Evolutionary conservation across 129 eudicot genomes (phyloP).

Genomic region (Chrysanthemum seticuspe): DNA sequence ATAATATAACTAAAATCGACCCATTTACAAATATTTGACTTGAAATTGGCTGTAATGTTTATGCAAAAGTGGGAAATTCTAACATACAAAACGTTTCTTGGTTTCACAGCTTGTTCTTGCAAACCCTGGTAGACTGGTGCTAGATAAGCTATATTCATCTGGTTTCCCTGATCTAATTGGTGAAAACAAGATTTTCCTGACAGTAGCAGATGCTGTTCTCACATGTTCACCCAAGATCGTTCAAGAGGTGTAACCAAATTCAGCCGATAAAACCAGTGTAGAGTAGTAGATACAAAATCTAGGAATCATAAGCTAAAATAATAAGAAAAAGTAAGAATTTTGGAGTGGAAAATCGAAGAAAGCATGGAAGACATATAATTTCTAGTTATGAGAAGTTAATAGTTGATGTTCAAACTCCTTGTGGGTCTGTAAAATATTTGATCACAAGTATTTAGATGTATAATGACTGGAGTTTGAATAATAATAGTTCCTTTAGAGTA

Average conservation of each 20-base stretch:
- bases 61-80: not conserved
- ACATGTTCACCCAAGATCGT: constrained; percentile 52
- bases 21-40: not conserved
- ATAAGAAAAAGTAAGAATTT: not conserved
- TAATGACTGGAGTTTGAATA: constrained; percentile 1
- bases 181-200: constrained; percentile 64
- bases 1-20: not conserved
- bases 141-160: constrained; percentile 68
- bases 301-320: constrained; percentile 14
- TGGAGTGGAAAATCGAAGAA: not conserved
- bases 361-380: constrained; percentile 1
- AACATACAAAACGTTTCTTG: not conserved
- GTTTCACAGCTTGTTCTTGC: constrained; percentile 66
- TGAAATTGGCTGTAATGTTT: not conserved
- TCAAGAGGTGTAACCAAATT: constrained; percentile 25
- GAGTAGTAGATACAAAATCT: constrained; percentile 25
- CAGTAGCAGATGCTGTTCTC: constrained; percentile 62
- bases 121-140: constrained; percentile 65
- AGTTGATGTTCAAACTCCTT: not conserved
- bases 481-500: not conserved
- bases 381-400: not conserved
- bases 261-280: not conserved
- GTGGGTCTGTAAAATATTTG: not conserved
- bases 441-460: not conserved
- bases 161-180: constrained; percentile 53